Base-by-base conservation (phyloP, 176 grass and related monocot species). In the Juncus inflexus region DNA sequence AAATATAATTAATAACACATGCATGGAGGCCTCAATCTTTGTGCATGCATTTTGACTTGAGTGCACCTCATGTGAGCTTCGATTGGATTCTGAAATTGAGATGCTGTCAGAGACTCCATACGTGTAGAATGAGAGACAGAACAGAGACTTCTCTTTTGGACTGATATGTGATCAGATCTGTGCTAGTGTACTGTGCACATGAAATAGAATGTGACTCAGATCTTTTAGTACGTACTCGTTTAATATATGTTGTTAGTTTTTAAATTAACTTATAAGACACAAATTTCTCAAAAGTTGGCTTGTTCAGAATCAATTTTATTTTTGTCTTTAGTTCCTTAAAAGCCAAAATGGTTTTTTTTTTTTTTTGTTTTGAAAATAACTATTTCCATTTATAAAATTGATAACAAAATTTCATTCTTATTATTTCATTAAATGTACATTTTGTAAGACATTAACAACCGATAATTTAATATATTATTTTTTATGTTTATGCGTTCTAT, bases 141-240 rank as follows among this genome's bases (percentile, higher is more conserved):
- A 28, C 9, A 47, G 43, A 47, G 53, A 69, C 14, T 71, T 58
- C 67, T 71, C 42, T 71, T 71, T 71, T 71, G 67, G 67, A 71
- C 52, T 71, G 53, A 3, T 58, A 39, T 55, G 66, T 42, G 37
- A 55, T 69, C 4, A 68, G 65, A 68, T 68, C 65, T 16, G 66
- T 69, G 66, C 12, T 55, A 14, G 52, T 15, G 52, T 71, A 47
- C 52, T 45, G 67, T 55, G 67, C 67, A 71, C 67, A 71, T 71
- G 67, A 71, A 71, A 71, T 58, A 35, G 67, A 71, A 71, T 71
- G 67, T 71, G 39, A 59, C 12, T 52, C 39, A n/a, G 67, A 52
- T 58, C 37, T 55, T n/a, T 40, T 53, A 12, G 53, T 71, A 43
- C 67, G 14, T 70, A 19, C 0, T n/a, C 7, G 3, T 9, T 61